A percentile compares a stretch with the other conserved stretches of the same genome.
Evolutionary conservation across 163 green algal genomes (phyloP).

Genomic region (Chlamydomonas reinhardtii): DNA sequence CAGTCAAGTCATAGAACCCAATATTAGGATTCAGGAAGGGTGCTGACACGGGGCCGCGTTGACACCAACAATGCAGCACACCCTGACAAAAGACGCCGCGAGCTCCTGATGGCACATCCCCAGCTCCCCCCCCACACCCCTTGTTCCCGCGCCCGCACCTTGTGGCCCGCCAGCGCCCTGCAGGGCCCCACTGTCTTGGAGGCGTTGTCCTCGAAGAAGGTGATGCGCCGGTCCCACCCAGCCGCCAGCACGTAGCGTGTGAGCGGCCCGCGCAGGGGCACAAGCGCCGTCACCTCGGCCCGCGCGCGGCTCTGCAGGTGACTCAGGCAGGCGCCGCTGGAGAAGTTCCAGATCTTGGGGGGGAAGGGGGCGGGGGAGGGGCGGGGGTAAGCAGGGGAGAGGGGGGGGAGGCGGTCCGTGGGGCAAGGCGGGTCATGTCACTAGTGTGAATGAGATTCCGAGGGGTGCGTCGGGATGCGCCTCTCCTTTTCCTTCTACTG

Average conservation of each 20-base stretch:
- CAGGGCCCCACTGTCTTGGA: constrained; percentile 7
- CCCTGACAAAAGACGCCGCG: no score
- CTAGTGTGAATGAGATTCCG: no score
- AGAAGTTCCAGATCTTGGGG: constrained; percentile 80
- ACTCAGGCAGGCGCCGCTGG: constrained; percentile 69
- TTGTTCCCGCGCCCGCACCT: background rate
- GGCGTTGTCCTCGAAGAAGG: constrained; percentile 69
- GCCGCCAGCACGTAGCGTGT: constrained; percentile 68
- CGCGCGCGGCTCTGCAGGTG: constrained; percentile 40
- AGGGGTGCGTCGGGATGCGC: no score
- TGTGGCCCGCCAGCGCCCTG: constrained; percentile 14
- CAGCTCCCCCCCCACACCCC: no score
- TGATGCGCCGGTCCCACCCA: constrained; percentile 76
- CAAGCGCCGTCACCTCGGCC: constrained; percentile 72
- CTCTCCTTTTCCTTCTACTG: no score
- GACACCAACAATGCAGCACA: no score
- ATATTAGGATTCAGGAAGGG: no score
- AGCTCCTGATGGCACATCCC: no score
- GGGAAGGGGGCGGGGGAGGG: background rate
- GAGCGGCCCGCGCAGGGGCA: constrained; percentile 57
- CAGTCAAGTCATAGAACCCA: no score
- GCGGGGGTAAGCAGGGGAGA: background rate
- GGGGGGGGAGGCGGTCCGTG: no score
- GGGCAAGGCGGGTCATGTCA: no score
- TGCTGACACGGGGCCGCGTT: no score